Conservation (phyloP, 768 basidiomycete species). For the Boletus barrowsii region DNA sequence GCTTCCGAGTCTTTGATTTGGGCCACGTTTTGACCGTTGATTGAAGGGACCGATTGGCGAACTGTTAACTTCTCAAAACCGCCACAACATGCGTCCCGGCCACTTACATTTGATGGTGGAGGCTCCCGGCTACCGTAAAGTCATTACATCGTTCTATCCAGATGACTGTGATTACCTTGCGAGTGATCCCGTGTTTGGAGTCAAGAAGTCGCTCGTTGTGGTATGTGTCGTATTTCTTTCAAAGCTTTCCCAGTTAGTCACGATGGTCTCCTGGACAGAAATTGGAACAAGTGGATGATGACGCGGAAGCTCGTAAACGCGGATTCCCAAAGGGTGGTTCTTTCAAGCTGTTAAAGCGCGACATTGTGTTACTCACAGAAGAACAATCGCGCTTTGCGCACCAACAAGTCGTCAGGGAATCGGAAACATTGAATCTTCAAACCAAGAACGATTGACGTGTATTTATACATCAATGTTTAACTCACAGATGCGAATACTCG, state of each 20-base stretch:
- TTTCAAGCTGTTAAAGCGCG: conserved; percentile 46
- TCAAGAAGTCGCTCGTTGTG: conserved; percentile 73
- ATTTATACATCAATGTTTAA: not conserved
- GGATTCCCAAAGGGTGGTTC: conserved; percentile 43
- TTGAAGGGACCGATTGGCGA: conserved; percentile 66
- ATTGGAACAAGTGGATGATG: conserved; percentile 51
- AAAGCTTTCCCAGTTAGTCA: not conserved
- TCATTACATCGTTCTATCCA: conserved; percentile 75
- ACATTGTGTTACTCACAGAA: conserved; percentile 44
- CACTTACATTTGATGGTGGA: conserved; percentile 76
- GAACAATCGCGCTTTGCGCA: conserved; percentile 38
- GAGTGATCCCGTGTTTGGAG: conserved; percentile 81
- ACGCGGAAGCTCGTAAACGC: conserved; percentile 50
- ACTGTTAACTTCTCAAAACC: conserved; percentile 50
- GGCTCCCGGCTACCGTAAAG: conserved; percentile 68
- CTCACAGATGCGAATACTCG: too few relatives aligned
- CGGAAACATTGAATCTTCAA: not conserved
- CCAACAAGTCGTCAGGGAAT: conserved; percentile 13
- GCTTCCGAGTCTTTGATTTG: not conserved
- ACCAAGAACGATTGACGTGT: conserved; percentile 1
- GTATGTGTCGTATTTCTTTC: conserved; percentile 40
- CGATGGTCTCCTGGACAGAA: conserved; percentile 35
- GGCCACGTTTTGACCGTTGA: conserved; percentile 10
- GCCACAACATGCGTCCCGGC: conserved; percentile 77
- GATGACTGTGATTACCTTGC: conserved; percentile 62